Percentiles rank a stretch among this genome's conserved stretches.
Conservation (phyloP, 768 basidiomycete species). For the Strobilomyces echinocephalus region DNA sequence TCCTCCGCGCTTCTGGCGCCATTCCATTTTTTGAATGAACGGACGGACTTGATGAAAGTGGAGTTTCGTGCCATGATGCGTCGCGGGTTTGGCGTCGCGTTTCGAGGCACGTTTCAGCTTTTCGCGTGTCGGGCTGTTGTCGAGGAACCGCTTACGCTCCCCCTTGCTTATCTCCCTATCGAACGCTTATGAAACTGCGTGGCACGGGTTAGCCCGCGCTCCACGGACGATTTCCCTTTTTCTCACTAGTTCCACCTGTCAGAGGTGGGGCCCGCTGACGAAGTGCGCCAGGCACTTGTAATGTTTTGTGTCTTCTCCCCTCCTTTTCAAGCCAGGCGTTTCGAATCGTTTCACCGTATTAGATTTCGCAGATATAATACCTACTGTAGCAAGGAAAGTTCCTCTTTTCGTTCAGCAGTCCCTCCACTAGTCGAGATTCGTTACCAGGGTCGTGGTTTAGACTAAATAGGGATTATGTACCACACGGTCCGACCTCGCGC, state of each 20-base stretch:
- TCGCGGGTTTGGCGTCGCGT: background rate
- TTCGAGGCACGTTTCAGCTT: conserved; percentile 2
- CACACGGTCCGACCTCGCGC: conserved; percentile 4
- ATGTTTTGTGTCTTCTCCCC: background rate
- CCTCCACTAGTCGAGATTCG: background rate
- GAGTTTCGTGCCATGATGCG: background rate
- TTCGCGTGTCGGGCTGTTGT: background rate
- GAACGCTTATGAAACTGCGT: conserved; percentile 3
- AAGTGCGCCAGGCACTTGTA: conserved; percentile 4
- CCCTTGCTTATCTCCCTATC: background rate
- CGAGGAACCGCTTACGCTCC: background rate
- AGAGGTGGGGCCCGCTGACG: background rate
- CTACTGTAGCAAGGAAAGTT: conserved; percentile 1
- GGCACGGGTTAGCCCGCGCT: background rate
- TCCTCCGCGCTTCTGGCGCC: no score
- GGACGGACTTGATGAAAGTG: background rate
- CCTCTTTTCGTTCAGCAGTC: no score
- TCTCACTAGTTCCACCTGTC: no score
- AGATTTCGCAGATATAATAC: background rate
- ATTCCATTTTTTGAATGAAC: no score
- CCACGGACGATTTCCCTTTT: background rate
- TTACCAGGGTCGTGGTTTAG: background rate
- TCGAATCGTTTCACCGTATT: background rate
- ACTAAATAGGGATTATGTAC: conserved; percentile 3
- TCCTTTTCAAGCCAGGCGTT: background rate